phyloP scores from a whole-genome alignment of 306 rosid species.

The Ammopiptanthus mongolicus region DNA sequence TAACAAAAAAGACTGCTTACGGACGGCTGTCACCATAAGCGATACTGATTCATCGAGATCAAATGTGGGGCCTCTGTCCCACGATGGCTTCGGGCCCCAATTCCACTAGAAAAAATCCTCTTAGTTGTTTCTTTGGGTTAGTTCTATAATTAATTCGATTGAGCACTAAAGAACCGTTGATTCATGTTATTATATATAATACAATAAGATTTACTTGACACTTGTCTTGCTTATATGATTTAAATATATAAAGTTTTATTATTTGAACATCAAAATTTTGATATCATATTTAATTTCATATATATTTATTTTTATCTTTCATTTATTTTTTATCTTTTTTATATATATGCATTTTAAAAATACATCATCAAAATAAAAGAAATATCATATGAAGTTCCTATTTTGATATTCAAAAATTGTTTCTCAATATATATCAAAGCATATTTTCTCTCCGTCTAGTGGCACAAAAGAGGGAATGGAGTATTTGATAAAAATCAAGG shows the following conservation, averaged over 20 bases:
- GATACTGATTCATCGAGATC: slow-evolving; percentile 23
- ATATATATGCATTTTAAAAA: too few species aligned
- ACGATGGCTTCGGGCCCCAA: slow-evolving; percentile 19
- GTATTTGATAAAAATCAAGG: background rate
- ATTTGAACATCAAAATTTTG: too few species aligned
- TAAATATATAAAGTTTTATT: too few species aligned
- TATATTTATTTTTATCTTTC: too few species aligned
- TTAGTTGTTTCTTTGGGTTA: background rate
- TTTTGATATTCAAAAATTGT: too few species aligned
- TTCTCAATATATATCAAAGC: too few species aligned
- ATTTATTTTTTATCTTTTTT: too few species aligned
- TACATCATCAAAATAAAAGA: too few species aligned
- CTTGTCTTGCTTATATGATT: too few species aligned
- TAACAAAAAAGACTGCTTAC: too few species aligned
- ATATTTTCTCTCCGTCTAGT: background rate
- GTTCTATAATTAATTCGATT: background rate
- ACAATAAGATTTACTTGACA: background rate
- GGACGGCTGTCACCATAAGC: slow-evolving; percentile 29
- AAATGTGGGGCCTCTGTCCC: slow-evolving; percentile 24
- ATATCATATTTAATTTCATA: too few species aligned
- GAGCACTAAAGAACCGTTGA: background rate
- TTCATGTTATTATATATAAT: background rate
- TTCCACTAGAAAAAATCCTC: slow-evolving; percentile 9
- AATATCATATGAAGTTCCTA: too few species aligned
- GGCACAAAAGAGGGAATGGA: background rate